phyloP scores from a whole-genome alignment of 345 rosid genomes.

The Jatropha curcas region DNA sequence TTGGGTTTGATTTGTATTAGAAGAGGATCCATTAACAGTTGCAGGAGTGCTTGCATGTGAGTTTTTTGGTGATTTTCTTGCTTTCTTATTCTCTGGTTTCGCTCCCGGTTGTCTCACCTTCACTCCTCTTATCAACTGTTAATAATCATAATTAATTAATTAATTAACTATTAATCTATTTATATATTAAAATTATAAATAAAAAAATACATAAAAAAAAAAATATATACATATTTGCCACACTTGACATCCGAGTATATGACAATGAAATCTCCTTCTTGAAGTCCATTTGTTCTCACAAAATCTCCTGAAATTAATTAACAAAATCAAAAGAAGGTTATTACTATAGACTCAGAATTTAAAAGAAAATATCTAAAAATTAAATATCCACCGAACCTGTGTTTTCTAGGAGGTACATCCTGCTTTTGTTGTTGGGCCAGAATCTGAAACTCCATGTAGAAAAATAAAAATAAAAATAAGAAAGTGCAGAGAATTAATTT shows the following conservation, averaged over 20 bases:
- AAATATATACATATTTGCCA: conserved; percentile 67
- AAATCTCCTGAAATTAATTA: conserved; percentile 61
- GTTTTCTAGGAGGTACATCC: conserved; percentile 99
- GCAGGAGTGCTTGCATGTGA: conserved; percentile 35
- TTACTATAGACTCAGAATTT: too few species aligned
- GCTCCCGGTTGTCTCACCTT: conserved; percentile 83
- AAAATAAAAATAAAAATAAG: not conserved
- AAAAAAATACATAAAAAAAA: not conserved
- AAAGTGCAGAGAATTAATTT: conserved; percentile 22
- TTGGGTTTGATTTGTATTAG: conserved; percentile 27
- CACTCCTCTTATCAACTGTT: conserved; percentile 91
- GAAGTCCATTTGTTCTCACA: conserved; percentile 89
- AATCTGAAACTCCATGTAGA: conserved; percentile 71
- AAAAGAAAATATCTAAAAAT: not conserved
- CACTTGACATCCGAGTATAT: conserved; percentile 91
- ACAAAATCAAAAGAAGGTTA: not conserved
- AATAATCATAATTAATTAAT: not conserved
- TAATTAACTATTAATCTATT: not conserved
- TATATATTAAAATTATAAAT: not conserved
- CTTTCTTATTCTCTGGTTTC: conserved; percentile 59
- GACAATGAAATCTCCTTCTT: conserved; percentile 99
- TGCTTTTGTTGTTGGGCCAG: conserved; percentile 99
- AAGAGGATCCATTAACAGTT: conserved; percentile 19
- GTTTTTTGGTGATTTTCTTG: conserved; percentile 68
- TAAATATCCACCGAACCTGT: conserved; percentile 52